Evolutionary conservation across 2,329 filamentous ascomycete genomes (phyloP).

Genomic region (Trichoderma gracile): DNA sequence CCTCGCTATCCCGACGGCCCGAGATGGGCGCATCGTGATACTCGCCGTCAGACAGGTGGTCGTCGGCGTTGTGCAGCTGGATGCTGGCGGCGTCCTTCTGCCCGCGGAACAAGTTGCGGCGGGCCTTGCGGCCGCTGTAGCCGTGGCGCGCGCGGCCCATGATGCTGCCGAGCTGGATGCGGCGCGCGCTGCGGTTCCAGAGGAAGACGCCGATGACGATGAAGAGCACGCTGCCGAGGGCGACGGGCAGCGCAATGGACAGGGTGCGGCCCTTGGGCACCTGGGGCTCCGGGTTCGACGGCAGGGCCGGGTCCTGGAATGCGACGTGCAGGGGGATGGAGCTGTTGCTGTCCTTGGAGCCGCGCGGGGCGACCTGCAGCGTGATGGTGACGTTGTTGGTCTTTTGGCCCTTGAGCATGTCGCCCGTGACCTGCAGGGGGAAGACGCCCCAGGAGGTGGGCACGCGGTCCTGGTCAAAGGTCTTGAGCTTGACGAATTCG

Average conservation of each 20-base stretch:
- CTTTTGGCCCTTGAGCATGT: constrained; percentile 41
- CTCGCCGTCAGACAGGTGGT: constrained; percentile 28
- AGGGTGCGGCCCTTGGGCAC: constrained; percentile 45
- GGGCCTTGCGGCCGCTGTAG: constrained; percentile 44
- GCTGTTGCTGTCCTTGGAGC: constrained; percentile 40
- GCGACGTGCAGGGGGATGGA: constrained; percentile 47
- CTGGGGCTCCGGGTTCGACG: constrained; percentile 41
- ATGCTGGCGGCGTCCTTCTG: constrained; percentile 42
- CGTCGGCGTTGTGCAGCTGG: constrained; percentile 39
- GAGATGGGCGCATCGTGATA: constrained; percentile 31
- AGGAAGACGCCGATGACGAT: constrained; percentile 57
- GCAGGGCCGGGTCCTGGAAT: constrained; percentile 37
- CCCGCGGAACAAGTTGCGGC: constrained; percentile 41
- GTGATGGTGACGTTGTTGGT: constrained; percentile 52
- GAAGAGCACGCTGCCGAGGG: constrained; percentile 50
- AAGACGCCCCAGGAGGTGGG: constrained; percentile 50
- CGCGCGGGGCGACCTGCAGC: constrained; percentile 44
- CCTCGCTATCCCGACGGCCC: constrained; percentile 47
- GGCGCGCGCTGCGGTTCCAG: constrained; percentile 55
- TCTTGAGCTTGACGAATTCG: constrained; percentile 42
- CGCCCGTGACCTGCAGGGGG: constrained; percentile 45
- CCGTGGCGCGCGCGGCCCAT: constrained; percentile 50
- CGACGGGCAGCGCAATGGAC: constrained; percentile 54
- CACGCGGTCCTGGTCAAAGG: constrained; percentile 37
- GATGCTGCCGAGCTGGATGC: constrained; percentile 53